These are phyloP conservation scores for Coemansia sp. DNA, from an alignment of 192 early-diverging fungal genomes.

Conservation along the genomic window DNA sequence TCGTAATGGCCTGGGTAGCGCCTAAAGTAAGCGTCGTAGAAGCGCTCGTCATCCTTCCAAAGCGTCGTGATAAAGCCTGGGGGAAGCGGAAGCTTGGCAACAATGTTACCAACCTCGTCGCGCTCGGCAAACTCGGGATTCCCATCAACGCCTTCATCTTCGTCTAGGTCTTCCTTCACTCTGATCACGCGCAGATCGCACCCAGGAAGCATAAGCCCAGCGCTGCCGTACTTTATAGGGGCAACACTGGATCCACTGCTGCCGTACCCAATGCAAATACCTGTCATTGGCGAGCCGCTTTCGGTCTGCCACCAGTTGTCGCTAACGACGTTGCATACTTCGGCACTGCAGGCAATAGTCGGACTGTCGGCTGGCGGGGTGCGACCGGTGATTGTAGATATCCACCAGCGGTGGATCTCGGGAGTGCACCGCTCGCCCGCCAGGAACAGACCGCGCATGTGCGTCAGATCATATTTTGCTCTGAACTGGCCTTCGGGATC, in stretches of 20 bases:
- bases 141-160: conserved; percentile 36
- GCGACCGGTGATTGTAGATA: conserved; percentile 41
- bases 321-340: conserved; percentile 58
- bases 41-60: conserved; percentile 78
- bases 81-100: conserved; percentile 75
- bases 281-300: conserved; percentile 80
- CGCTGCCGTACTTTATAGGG: conserved; percentile 65
- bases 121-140: conserved; percentile 51
- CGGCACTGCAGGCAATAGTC: conserved; percentile 25
- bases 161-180: conserved; percentile 57
- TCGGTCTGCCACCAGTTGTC: conserved; percentile 94
- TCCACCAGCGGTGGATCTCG: conserved; percentile 69
- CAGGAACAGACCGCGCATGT: conserved; percentile 67
- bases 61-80: conserved; percentile 76
- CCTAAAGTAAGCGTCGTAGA: conserved; percentile 69
- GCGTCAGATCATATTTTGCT: conserved; percentile 62
- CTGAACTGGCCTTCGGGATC: conserved; percentile 68
- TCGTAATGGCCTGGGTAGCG: conserved; percentile 81
- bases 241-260: conserved; percentile 33
- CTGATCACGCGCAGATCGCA: conserved; percentile 67
- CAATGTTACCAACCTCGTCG: conserved; percentile 73
- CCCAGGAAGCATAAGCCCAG: conserved; percentile 77
- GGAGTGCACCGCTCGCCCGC: conserved; percentile 84
- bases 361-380: conserved; percentile 9
- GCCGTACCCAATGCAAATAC: conserved; percentile 62